Evolutionary conservation across 2,329 filamentous ascomycete genomes (phyloP).

Genomic region (Beauveria caledonica): DNA sequence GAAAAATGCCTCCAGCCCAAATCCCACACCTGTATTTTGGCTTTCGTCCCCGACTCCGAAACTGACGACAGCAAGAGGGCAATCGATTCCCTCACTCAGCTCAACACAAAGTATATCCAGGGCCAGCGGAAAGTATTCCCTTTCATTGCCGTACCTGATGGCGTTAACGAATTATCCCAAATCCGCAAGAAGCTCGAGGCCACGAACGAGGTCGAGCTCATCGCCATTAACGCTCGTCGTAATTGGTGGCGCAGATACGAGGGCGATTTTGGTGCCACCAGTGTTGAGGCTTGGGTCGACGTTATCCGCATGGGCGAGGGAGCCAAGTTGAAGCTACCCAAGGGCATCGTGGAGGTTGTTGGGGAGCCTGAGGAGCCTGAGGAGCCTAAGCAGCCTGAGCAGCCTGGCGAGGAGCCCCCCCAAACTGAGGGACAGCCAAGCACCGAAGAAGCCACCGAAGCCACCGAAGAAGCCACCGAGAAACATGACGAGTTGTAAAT

Average conservation of each 20-base stretch:
- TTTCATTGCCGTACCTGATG: conserved; percentile 64
- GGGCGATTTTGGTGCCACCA: conserved; percentile 49
- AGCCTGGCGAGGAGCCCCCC: not conserved
- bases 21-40: conserved; percentile 76
- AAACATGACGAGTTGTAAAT: conserved; percentile 43
- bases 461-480: not conserved
- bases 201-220: conserved; percentile 53
- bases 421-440: conserved; percentile 16
- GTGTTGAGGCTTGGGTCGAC: conserved; percentile 81
- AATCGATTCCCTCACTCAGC: conserved; percentile 57
- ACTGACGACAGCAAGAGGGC: conserved; percentile 47
- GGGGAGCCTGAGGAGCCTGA: conserved; percentile 24
- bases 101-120: conserved; percentile 66
- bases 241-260: conserved; percentile 77
- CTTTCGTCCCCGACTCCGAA: conserved; percentile 51
- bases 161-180: conserved; percentile 35
- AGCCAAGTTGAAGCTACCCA: conserved; percentile 65
- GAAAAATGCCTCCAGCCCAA: conserved; percentile 66
- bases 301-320: conserved; percentile 85
- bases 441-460: conserved; percentile 1
- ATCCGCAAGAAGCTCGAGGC: conserved; percentile 47
- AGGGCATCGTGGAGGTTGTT: conserved; percentile 42
- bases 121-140: conserved; percentile 67
- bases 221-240: conserved; percentile 78
- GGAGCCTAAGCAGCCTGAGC: conserved; percentile 12